Percentiles rank a stretch among this genome's conserved stretches.
Conservation (phyloP, 2,329 filamentous ascomycete genomes). For the Torrubiella hemipterigena region DNA sequence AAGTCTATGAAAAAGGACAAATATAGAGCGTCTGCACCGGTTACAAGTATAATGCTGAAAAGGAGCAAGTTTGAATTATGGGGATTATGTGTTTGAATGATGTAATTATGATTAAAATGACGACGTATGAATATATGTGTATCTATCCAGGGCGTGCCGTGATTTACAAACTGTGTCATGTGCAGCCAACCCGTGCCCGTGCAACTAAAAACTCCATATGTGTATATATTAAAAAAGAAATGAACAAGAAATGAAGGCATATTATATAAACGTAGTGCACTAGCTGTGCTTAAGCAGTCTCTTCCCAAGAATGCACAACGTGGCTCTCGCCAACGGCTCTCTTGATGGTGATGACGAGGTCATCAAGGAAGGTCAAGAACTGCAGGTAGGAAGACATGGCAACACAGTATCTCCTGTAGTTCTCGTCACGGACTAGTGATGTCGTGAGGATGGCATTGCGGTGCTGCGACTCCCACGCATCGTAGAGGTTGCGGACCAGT, state of each 20-base stretch:
- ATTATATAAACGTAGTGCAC: too few relatives aligned
- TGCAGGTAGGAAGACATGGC: constrained; percentile 30
- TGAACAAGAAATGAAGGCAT: too few relatives aligned
- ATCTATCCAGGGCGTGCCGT: too few relatives aligned
- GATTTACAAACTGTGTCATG: too few relatives aligned
- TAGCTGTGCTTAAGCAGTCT: neutral
- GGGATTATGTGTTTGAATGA: neutral
- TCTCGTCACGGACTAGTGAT: constrained; percentile 23
- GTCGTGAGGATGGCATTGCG: constrained; percentile 16
- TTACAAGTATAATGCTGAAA: neutral
- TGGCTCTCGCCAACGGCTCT: constrained; percentile 28
- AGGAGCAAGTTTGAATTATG: neutral
- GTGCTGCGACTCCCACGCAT: constrained; percentile 11
- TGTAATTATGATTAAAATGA: too few relatives aligned
- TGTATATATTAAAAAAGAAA: neutral
- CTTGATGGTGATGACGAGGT: constrained; percentile 31
- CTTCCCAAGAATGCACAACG: constrained; percentile 6
- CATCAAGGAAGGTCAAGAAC: constrained; percentile 29
- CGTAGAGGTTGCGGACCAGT: constrained; percentile 23
- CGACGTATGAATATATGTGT: too few relatives aligned
- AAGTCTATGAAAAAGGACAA: constrained; percentile 6
- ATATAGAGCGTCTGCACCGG: too few relatives aligned
- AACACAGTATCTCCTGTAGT: constrained; percentile 33
- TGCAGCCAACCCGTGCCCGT: too few relatives aligned
- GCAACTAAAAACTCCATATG: neutral